A percentile compares a stretch with the other conserved stretches of the same genome.
Evolutionary conservation across 257 asterid genomes (phyloP).

Genomic region (Penstemon eatonii): DNA sequence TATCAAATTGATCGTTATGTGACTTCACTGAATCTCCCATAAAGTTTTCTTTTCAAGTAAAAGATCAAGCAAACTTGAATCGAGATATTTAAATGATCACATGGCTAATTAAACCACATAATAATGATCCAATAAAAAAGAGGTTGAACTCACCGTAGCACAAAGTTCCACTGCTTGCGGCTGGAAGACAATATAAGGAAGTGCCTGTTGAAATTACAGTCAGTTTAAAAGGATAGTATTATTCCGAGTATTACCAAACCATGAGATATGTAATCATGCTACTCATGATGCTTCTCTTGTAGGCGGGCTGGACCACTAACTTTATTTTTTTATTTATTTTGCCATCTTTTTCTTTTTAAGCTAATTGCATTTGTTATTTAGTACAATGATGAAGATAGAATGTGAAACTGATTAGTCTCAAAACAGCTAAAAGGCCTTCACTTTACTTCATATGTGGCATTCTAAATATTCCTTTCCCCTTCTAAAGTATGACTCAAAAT

Average conservation of each 20-base stretch:
- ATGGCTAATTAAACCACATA: constrained; percentile 16
- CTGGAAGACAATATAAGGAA: constrained; percentile 75
- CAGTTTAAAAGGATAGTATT: constrained; percentile 26
- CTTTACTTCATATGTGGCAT: constrained; percentile 8
- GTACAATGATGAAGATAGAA: constrained; percentile 3
- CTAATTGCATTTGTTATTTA: background rate
- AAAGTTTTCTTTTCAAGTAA: background rate
- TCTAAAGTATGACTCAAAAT: constrained; percentile 14
- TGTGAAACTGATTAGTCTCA: background rate
- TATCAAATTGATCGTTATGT: constrained; percentile 17
- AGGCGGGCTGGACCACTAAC: constrained; percentile 13
- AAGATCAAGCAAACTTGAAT: constrained; percentile 12
- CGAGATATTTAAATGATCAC: background rate
- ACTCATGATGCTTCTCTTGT: constrained; percentile 3
- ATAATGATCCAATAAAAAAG: constrained; percentile 8
- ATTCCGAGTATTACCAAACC: constrained; percentile 1
- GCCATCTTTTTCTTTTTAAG: background rate
- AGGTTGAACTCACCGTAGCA: constrained; percentile 66
- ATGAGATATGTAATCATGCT: constrained; percentile 7
- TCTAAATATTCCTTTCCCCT: constrained; percentile 20
- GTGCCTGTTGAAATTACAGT: constrained; percentile 56
- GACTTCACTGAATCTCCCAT: constrained; percentile 4
- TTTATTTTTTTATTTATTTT: background rate
- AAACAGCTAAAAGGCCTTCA: constrained; percentile 13
- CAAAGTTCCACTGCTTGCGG: constrained; percentile 94